These are phyloP conservation scores for Colletotrichum shisoi DNA, from an alignment of 2,329 filamentous ascomycete genomes.

Conservation along the genomic window DNA sequence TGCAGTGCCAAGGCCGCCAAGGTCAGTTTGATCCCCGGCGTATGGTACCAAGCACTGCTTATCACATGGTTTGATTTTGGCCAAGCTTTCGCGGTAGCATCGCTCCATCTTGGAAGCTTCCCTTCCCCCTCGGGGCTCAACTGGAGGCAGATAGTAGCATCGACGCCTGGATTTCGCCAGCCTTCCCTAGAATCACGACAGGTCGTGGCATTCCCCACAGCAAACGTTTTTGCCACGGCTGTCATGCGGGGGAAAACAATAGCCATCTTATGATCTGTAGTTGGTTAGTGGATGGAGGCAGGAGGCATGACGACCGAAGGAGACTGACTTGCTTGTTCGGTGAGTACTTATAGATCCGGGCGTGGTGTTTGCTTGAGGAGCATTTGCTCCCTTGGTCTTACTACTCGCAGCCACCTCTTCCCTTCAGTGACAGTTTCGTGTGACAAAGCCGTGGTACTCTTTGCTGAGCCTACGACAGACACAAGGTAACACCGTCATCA, in stretches of 20 bases:
- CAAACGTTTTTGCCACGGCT: neutral
- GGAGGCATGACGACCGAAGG: neutral
- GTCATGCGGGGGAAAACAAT: slow-evolving; percentile 9
- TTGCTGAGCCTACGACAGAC: slow-evolving; percentile 10
- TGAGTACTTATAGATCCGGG: slow-evolving; percentile 18
- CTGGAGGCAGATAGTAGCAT: neutral
- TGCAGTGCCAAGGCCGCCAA: slow-evolving; percentile 22
- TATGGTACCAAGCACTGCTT: slow-evolving; percentile 26
- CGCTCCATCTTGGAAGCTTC: slow-evolving; percentile 7
- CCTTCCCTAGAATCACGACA: slow-evolving; percentile 13
- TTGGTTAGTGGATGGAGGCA: neutral
- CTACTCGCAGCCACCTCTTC: neutral
- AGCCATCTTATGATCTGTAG: neutral
- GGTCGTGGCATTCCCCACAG: slow-evolving; percentile 23
- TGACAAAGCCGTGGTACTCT: slow-evolving; percentile 10
- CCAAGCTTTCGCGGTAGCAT: slow-evolving; percentile 21
- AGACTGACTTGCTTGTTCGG: neutral
- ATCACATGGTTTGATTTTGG: slow-evolving; percentile 10
- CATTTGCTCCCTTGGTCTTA: neutral
- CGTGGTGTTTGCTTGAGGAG: neutral
- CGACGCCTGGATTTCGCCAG: slow-evolving; percentile 21
- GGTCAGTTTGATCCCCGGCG: slow-evolving; percentile 6
- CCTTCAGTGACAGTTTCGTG: slow-evolving; percentile 1
- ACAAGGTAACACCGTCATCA: slow-evolving; percentile 26
- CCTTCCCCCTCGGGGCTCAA: slow-evolving; percentile 9